phyloP scores from a whole-genome alignment of 2,329 filamentous ascomycete genomes.

The Thielaviopsis euricoi region DNA sequence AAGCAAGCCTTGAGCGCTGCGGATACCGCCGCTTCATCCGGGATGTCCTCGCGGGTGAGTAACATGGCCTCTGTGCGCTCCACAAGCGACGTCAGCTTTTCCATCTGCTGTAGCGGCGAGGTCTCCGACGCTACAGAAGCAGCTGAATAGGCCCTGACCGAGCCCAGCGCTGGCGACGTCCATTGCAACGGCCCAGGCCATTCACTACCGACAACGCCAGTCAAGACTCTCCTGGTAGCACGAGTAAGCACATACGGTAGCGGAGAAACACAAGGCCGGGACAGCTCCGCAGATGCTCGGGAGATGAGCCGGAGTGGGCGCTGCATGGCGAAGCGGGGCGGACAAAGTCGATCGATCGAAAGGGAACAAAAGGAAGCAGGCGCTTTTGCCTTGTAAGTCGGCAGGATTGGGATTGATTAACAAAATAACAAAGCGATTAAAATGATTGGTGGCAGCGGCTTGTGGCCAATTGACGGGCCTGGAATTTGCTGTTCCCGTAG shows the following conservation, averaged over 20 bases:
- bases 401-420: too few species aligned
- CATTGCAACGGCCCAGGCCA: not conserved
- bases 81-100: slow-evolving; percentile 25
- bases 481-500: not conserved
- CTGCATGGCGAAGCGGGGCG: not conserved
- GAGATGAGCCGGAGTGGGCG: not conserved
- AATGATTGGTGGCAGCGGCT: too few species aligned
- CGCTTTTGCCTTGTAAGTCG: not conserved
- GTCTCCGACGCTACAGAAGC: not conserved
- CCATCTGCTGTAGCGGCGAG: slow-evolving; percentile 21
- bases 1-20: slow-evolving; percentile 29
- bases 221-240: not conserved
- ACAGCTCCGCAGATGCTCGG: not conserved
- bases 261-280: not conserved
- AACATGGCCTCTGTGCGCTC: slow-evolving; percentile 28
- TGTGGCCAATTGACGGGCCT: not conserved
- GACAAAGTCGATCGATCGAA: not conserved
- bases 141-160: not conserved
- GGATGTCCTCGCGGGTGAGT: slow-evolving; percentile 27
- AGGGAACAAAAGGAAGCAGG: not conserved
- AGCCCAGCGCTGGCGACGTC: too few species aligned
- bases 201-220: not conserved
- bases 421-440: too few species aligned
- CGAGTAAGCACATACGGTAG: not conserved
- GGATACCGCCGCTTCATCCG: slow-evolving; percentile 25